A percentile compares a stretch with the other conserved stretches of the same genome.
These are phyloP conservation scores for Alternaria postmessia DNA, from an alignment of 2,329 filamentous ascomycete species.

Conservation along the genomic window DNA sequence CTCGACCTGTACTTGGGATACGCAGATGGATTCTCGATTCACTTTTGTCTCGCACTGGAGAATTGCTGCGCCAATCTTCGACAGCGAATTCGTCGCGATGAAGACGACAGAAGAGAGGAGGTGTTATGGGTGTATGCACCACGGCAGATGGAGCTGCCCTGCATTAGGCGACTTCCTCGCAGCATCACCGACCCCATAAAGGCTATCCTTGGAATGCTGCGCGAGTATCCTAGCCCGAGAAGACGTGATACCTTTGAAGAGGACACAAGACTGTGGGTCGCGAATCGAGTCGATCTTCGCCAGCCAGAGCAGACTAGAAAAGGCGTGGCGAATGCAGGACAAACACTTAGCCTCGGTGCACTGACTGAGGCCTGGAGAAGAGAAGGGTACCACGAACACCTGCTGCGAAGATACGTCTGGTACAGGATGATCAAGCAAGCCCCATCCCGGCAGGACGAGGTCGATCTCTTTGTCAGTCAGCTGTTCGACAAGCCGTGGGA, in stretches of 20 bases:
- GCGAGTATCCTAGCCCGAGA: neutral
- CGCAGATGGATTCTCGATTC: neutral
- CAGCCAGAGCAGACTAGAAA: too few relatives aligned
- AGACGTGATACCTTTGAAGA: neutral
- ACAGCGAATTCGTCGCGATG: neutral
- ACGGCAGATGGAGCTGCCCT: neutral
- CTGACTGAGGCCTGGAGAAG: too few relatives aligned
- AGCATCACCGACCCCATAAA: constrained; percentile 2
- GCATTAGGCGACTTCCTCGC: neutral
- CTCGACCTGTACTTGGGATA: neutral
- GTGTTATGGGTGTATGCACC: neutral
- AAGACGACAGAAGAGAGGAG: neutral
- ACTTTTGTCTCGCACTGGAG: neutral
- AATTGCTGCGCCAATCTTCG: neutral
- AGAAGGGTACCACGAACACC: too few relatives aligned
- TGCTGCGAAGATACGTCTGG: too few relatives aligned
- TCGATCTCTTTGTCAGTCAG: too few relatives aligned
- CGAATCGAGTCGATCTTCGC: too few relatives aligned
- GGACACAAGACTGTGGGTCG: too few relatives aligned
- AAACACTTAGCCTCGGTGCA: too few relatives aligned
- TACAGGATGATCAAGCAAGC: too few relatives aligned
- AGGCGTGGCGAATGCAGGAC: too few relatives aligned
- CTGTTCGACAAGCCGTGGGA: too few relatives aligned
- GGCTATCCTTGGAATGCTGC: neutral
- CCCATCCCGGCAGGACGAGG: too few relatives aligned